Evolutionary conservation across 345 rosid genomes (phyloP), one percentile per base, ranked within the genome.

Genomic region (Salix purpurea): DNA sequence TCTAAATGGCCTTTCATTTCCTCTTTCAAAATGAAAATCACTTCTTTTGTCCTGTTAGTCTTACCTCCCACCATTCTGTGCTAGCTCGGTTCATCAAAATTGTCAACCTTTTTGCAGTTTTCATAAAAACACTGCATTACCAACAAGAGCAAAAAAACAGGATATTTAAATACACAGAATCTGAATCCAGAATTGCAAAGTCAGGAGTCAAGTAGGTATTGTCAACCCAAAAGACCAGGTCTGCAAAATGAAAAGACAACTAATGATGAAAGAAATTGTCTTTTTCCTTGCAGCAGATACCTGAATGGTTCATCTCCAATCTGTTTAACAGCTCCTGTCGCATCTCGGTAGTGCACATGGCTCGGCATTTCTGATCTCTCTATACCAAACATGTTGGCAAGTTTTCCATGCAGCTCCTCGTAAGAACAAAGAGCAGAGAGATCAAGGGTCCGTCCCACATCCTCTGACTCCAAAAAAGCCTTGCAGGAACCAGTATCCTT

Each of bases 391-490:
- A 93, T 90, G 85, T 85, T 82, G n/a, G 89, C 90, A 13, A 95
- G 85, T 84, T 77, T 90, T 70, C 82, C 70, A 75, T 90, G 82
- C 30, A 93, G 83, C 75, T 95, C 98, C 77, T 95, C 93, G 65
- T 91, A 95, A 36, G 99, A 90, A 46, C 88, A 85, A 7, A 93
- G 82, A 81, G 75, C 89, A 5, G 93, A 87, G 42, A 95, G 96
- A 81, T 95, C 92, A 6, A 95, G 90, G 23, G 98, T 91, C 54
- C 94, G 85, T 60, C 99, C 97, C 32, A 91, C 89, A 78, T 93
- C 97, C 76, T 91, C 97, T 2, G 97, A 89, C 76, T 93, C 97
- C 91, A 93, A 82, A 86, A 95, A 95, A 16, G 93, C 97, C 83
- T 93, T 95, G 86, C 99, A 91, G 76, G 89, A 97, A 82, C 94